Base-by-base conservation (phyloP, 1,139 yeast genomes). In the Diutina siamensis region DNA sequence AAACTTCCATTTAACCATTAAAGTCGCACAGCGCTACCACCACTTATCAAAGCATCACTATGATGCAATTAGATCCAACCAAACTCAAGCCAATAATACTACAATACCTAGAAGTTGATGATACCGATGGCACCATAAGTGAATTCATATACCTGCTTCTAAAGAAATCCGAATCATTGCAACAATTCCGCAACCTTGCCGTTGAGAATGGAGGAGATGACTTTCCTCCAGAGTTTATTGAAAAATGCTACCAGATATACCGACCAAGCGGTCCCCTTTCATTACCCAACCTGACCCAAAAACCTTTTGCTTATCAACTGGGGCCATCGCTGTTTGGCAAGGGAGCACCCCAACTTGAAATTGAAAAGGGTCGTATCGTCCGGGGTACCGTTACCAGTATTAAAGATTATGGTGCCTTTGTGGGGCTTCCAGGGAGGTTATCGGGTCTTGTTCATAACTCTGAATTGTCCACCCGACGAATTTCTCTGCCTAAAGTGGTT, bases 361-460 rank as follows among this genome's bases (percentile, higher is more conserved):
- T 76, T 1, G 52, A 60, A 8, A 50, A 68, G 1, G 76, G 74
- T 20, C 58, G 66, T 22, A 62, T 83, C 0, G 81, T 81, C 55
- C 60, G 60, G 38, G 97, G 95, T 0, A 62, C 54, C 21, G 83
- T 89, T 1, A 68, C 68, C 40, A 76, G 75, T 44, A 57, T 85
- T 3, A 76, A 80, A 20, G 61, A 73, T 1, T 89, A 78, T 61
- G 97, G 98, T 0, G 94, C 88, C 1, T 89, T 92, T 57, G 76
- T 88, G 0, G 58, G 76, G 5, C 33, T 63, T 49, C 13, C 28
- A 7, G 40, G 40, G 3, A 48, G 57, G 44, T 51, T 66, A 40
- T 60, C 63, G 38, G 96, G 95, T 0, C 65, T 89, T 25, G 80
- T 92, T 42, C 97, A 89, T 58, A 72, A 85, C 0, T 84, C 95